A percentile compares a stretch with the other conserved stretches of the same genome.
phyloP scores from a whole-genome alignment of 108 stramenopile genomes.

The Parietichytrium sp. region DNA sequence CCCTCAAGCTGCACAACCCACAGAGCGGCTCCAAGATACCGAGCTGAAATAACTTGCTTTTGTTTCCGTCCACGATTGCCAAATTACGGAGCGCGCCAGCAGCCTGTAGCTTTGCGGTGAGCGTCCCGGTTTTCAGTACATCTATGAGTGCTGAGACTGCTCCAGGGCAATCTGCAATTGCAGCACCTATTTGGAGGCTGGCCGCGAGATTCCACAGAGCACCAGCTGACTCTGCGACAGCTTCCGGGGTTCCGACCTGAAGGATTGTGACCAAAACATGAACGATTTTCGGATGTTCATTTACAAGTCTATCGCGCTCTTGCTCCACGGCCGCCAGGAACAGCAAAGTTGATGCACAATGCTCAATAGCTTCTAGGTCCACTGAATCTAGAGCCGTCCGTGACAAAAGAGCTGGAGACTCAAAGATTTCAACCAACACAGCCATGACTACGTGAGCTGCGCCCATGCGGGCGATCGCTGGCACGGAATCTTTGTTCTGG shows the following conservation, averaged over 20 bases:
- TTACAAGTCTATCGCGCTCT: conserved; percentile 1
- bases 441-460: neutral
- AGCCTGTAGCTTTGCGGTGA: conserved; percentile 30
- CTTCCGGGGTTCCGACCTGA: neutral
- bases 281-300: neutral
- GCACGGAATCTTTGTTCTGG: neutral
- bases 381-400: too few species aligned
- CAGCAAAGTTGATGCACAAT: conserved; percentile 21
- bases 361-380: neutral
- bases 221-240: conserved; percentile 17
- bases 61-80: conserved; percentile 18
- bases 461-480: neutral
- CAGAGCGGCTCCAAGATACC: neutral
- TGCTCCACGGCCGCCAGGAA: conserved; percentile 16
- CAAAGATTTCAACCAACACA: neutral
- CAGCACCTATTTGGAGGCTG: conserved; percentile 21
- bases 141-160: neutral
- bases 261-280: neutral
- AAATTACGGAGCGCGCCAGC: conserved; percentile 27
- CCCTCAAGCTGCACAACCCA: neutral
- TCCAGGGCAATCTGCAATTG: neutral
- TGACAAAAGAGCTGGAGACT: neutral
- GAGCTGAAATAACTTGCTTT: neutral
- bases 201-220: conserved; percentile 36
- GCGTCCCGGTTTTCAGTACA: neutral